Evolutionary conservation across 2,329 filamentous ascomycete genomes (phyloP), one percentile per base, ranked within the genome.

Genomic region (Myriangium duriaei): DNA sequence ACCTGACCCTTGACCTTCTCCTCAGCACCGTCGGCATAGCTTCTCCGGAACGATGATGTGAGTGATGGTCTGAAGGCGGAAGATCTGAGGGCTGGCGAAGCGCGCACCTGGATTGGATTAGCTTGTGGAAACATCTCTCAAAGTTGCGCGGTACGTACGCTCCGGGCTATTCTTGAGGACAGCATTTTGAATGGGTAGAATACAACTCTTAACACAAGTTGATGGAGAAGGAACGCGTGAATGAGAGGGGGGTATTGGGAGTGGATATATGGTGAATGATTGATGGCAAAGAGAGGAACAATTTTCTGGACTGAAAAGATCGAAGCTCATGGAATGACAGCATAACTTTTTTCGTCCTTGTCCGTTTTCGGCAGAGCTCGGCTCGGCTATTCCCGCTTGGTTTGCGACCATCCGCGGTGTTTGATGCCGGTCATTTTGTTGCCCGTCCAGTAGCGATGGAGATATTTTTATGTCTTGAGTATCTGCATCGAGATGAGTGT

Each of bases 1-100:
- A 96, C 88, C 57, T 83, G 69, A 59, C 91, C 91, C 69, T 88
- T 84, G 45, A 96, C 84, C 76, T 95, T 95, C 61, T 74, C 72
- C 50, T 73, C 68, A 43, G 68, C 68, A 55, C 74, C 75, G 49
- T 81, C 78, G 15, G 82, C 80, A 68, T 81, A 85, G 55, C 81
- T 73, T 51, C 65, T 59, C 57, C 79, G 76, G 60, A 88, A 84
- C 54, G 76, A 75, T 48, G 81, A 76, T 49, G 71, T 71, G 54
- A 83, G 63, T 49, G 84, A 77, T 39, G 36, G 36, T 66, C 79
- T 78, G 51, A 51, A 50, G 47, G 51, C 52, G 44, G 55, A 54
- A 47, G 54, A 52, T 51, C 53, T 48, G 45, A 57, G 48, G 42
- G 54, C 48, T 30, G 55, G 52, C 30, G 53, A 49, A 40, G 54